phyloP scores from a whole-genome alignment of 2,329 filamentous ascomycete species.

The Colletotrichum sp. region DNA sequence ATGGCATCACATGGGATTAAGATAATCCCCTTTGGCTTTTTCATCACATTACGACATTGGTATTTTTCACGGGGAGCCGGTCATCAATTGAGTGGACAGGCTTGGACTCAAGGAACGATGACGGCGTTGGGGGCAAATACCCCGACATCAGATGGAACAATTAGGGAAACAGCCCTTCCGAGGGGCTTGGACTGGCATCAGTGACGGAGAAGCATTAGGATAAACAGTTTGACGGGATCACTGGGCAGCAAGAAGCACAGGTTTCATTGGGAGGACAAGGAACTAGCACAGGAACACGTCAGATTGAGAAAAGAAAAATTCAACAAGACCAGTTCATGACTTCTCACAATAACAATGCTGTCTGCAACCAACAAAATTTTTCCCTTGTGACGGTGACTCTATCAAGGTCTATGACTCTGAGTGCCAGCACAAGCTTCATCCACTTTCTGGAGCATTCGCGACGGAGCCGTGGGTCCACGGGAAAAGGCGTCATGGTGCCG shows the following conservation, averaged over 20 bases:
- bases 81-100: background rate
- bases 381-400: conserved; percentile 1
- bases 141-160: background rate
- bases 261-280: background rate
- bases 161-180: background rate
- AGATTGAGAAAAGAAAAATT: background rate
- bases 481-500: conserved; percentile 17
- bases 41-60: background rate
- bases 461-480: conserved; percentile 7
- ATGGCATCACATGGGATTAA: conserved; percentile 29
- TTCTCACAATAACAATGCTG: background rate
- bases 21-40: background rate
- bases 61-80: background rate
- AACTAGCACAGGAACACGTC: background rate
- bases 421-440: background rate
- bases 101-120: background rate
- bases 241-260: background rate
- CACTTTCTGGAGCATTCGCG: conserved; percentile 9
- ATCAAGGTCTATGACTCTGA: conserved; percentile 3
- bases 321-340: background rate
- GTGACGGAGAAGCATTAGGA: background rate
- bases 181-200: background rate
- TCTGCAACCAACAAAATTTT: background rate
- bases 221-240: background rate
- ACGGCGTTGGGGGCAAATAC: background rate